These are phyloP conservation scores for Talaromyces stipitatus DNA, from an alignment of 495 filamentous ascomycete genomes.

Conservation along the genomic window DNA sequence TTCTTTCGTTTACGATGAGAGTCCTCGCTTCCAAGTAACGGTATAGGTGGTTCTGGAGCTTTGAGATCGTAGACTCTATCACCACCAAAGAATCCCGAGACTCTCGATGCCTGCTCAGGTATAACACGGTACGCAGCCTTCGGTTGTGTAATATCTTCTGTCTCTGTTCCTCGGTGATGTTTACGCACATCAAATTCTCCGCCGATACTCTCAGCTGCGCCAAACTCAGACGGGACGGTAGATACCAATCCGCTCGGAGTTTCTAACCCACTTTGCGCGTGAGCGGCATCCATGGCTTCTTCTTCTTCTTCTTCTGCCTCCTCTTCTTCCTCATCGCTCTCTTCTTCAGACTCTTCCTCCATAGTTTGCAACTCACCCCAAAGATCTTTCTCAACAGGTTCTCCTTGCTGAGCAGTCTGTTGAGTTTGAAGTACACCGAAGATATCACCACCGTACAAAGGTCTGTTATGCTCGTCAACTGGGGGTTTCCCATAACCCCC, in stretches of 20 bases:
- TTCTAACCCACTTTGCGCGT: conserved; percentile 70
- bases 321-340: conserved; percentile 59
- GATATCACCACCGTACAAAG: conserved; percentile 88
- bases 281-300: conserved; percentile 53
- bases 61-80: conserved; percentile 86
- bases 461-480: conserved; percentile 82
- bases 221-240: conserved; percentile 69
- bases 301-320: conserved; percentile 71
- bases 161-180: conserved; percentile 75
- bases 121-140: conserved; percentile 82
- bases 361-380: conserved; percentile 92
- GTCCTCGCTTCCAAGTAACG: conserved; percentile 76
- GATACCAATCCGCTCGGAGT: conserved; percentile 77
- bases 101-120: conserved; percentile 73
- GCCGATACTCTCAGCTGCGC: conserved; percentile 61
- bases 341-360: conserved; percentile 74
- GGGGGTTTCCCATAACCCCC: conserved; percentile 96
- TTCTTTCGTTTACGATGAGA: conserved; percentile 82
- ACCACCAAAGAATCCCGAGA: conserved; percentile 92
- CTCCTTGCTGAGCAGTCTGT: conserved; percentile 54
- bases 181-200: conserved; percentile 92
- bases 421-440: conserved; percentile 73
- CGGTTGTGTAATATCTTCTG: conserved; percentile 69
- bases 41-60: conserved; percentile 41
- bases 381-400: conserved; percentile 78